Evolutionary conservation across 1,284 basidiomycete species (phyloP).

Genomic region (Leccinum ponderosum): DNA sequence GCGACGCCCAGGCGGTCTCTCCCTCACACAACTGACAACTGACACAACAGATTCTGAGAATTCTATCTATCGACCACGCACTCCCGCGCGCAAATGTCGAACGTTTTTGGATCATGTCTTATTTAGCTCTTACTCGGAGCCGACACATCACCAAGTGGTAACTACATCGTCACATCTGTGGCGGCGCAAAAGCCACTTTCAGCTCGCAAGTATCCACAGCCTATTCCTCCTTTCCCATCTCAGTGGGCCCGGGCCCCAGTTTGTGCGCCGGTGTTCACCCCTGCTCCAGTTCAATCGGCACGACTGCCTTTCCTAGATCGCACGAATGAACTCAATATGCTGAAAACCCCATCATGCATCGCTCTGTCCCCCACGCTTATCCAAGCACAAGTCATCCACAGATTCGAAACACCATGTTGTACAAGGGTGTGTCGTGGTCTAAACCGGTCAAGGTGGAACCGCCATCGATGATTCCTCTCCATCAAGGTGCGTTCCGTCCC

Average conservation of each 20-base stretch:
- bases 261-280: constrained; percentile 21
- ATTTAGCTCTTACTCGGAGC: background rate
- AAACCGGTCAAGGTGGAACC: constrained; percentile 41
- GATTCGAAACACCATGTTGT: no score
- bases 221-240: constrained; percentile 33
- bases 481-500: constrained; percentile 57
- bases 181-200: constrained; percentile 27
- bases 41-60: no score
- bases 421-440: no score
- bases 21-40: no score
- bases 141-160: constrained; percentile 29
- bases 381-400: no score
- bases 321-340: constrained; percentile 42
- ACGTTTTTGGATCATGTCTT: no score
- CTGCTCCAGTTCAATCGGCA: constrained; percentile 21
- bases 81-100: no score
- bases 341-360: constrained; percentile 56
- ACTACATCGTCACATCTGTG: constrained; percentile 14
- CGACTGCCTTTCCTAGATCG: constrained; percentile 19
- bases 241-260: constrained; percentile 18
- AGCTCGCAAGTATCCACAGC: constrained; percentile 33
- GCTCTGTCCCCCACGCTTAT: constrained; percentile 41
- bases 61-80: no score
- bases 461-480: constrained; percentile 78
- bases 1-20: no score